Conservation (phyloP, 306 rosid genomes). For the Aeschynomene evenia region DNA sequence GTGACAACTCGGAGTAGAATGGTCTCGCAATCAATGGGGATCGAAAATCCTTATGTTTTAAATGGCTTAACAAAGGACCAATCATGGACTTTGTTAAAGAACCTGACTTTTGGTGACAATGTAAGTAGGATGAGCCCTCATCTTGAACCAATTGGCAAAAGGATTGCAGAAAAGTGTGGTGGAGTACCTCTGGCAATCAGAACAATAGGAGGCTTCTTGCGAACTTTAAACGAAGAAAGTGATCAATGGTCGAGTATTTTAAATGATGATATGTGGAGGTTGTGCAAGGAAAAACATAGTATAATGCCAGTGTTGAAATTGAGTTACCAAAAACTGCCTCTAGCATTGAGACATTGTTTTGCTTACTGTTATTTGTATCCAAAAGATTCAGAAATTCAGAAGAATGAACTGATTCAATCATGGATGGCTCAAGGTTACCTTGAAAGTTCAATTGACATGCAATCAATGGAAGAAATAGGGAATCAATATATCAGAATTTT, state of each 20-base stretch:
- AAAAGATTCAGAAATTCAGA: neutral
- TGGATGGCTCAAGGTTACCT: too few species aligned
- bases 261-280: too few species aligned
- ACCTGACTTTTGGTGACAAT: neutral
- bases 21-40: neutral
- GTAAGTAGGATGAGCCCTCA: neutral
- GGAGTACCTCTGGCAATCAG: neutral
- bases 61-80: neutral
- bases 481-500: too few species aligned
- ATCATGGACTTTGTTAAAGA: neutral
- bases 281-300: too few species aligned
- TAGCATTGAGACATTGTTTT: neutral
- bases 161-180: neutral
- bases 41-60: neutral
- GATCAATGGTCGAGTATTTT: neutral
- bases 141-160: neutral
- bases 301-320: neutral
- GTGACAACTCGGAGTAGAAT: neutral
- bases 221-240: neutral
- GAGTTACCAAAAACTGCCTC: neutral
- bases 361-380: conserved; percentile 8
- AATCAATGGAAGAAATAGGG: too few species aligned
- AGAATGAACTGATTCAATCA: neutral
- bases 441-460: too few species aligned
- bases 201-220: neutral